These are phyloP conservation scores for Conticribra guillardii DNA, from an alignment of 108 stramenopile genomes.

Conservation along the genomic window DNA sequence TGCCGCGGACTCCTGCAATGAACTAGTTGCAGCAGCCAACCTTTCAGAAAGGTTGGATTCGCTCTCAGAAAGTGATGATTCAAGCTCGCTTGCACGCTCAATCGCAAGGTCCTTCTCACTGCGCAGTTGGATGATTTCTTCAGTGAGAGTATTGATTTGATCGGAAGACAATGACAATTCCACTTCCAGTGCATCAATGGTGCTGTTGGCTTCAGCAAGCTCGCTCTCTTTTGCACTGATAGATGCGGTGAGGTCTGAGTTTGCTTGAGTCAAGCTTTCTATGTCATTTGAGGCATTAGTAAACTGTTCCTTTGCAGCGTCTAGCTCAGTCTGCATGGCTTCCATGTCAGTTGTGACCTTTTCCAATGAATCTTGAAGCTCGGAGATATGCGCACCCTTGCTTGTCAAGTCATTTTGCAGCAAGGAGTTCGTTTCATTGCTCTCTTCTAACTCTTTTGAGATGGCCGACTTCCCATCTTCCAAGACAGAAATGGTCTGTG, in stretches of 20 bases:
- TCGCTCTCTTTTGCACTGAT: not conserved
- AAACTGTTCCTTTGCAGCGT: no score
- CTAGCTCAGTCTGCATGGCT: not conserved
- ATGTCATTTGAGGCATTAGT: no score
- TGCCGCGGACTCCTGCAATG: not conserved
- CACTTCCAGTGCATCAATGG: not conserved
- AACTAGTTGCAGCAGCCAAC: not conserved
- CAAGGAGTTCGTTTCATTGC: no score
- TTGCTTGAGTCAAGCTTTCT: no score
- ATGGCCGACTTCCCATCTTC: no score
- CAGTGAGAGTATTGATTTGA: not conserved
- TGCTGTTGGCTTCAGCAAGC: not conserved
- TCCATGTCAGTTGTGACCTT: no score
- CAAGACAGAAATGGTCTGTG: no score
- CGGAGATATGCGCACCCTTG: no score
- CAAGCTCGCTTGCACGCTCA: conserved; percentile 1
- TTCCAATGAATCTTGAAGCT: no score
- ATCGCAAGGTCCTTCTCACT: not conserved
- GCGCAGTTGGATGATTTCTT: not conserved
- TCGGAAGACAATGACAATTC: not conserved
- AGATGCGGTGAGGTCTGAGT: no score
- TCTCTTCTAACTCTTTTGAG: no score
- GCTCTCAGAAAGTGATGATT: not conserved
- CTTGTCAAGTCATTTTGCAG: no score
- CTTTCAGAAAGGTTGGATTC: not conserved